A percentile compares a stretch with the other conserved stretches of the same genome.
Evolutionary conservation across 768 basidiomycete genomes (phyloP).

Genomic region (Termitomyces sp.): DNA sequence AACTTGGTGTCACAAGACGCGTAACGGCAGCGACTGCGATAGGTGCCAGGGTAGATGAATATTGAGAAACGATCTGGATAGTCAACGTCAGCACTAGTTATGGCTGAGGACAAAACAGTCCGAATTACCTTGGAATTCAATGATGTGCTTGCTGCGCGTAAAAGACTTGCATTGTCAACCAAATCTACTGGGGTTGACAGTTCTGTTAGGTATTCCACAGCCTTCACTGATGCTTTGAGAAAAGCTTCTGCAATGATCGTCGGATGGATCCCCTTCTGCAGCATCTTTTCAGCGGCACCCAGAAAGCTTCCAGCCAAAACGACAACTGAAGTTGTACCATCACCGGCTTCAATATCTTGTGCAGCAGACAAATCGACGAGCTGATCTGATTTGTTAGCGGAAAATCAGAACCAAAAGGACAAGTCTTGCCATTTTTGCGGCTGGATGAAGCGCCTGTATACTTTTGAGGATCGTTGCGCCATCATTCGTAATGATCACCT

Average conservation of each 20-base stretch:
- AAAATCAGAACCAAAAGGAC: neutral
- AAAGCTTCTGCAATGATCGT: conserved; percentile 97
- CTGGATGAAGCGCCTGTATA: conserved; percentile 95
- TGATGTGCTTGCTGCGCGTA: conserved; percentile 92
- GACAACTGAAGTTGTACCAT: conserved; percentile 97
- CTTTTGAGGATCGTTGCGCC: conserved; percentile 96
- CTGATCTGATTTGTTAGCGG: conserved; percentile 37
- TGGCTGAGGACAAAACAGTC: neutral
- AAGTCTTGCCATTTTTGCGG: conserved; percentile 87
- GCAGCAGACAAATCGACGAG: conserved; percentile 96
- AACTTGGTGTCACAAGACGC: conserved; percentile 82
- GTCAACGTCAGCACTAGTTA: neutral
- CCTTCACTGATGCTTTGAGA: conserved; percentile 85
- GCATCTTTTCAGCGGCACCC: conserved; percentile 94
- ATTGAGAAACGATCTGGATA: conserved; percentile 93
- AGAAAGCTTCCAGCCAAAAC: conserved; percentile 92
- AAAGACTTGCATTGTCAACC: conserved; percentile 76
- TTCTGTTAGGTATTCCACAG: conserved; percentile 91
- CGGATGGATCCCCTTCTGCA: conserved; percentile 95
- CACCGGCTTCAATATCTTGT: conserved; percentile 97
- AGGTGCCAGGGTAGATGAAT: conserved; percentile 96
- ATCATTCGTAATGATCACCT: conserved; percentile 98
- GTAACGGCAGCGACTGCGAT: conserved; percentile 97
- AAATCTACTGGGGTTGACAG: conserved; percentile 92
- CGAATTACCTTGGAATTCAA: conserved; percentile 86